Base-by-base conservation (phyloP, 2,329 filamentous ascomycete species). In the Sarocladiaceae sp. region DNA sequence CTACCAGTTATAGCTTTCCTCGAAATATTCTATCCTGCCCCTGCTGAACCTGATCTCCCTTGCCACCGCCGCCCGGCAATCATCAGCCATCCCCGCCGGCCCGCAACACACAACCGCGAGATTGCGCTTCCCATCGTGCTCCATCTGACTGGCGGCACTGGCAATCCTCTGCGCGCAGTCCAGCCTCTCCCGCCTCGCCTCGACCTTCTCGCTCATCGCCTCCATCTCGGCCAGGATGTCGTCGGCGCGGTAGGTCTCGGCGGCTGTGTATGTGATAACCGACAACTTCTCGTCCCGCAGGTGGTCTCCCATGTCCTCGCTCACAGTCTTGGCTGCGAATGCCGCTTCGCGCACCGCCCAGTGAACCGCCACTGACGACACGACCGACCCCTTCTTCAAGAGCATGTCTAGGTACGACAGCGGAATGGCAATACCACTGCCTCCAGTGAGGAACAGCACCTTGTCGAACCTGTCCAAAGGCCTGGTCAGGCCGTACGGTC, bases 1-100 rank as follows among this genome's bases (percentile, higher is more conserved):
- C n/a, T n/a, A 70, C 67, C 67, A 70, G 19, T 63, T 62, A 27
- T 70, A 70, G 4, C 59, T 64, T 51, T 70, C 67, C 21, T 70
- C 64, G 45, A 68, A 69, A 29, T 69, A 70, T 11, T 69, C 63
- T 44, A 68, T 49, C 48, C 48, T 2, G 48, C 19, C 37, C 37
- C 13, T 41, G 6, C 3, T 15, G 29, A 19, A 6, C 6, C 13
- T 20, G 4, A 41, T 11, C 21, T 18, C 37, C 37, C 37, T 41
- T n/a, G 19, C 50, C 15, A 70, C 47, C 12, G 58, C 50, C 2
- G 56, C 52, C 33, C 69, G 53, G 3, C 66, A 58, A 23, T 69
- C 65, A 46, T 73, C 69, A 0, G 65, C 66, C 68, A 73, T 68
- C 27, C 53, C 58, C 2, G 60, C 63, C 10, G 69, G 69, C 0